Evolutionary conservation across 2,329 filamentous ascomycete species (phyloP), one percentile per base, ranked within the genome.

Genomic region (Diaporthe humulicola): DNA sequence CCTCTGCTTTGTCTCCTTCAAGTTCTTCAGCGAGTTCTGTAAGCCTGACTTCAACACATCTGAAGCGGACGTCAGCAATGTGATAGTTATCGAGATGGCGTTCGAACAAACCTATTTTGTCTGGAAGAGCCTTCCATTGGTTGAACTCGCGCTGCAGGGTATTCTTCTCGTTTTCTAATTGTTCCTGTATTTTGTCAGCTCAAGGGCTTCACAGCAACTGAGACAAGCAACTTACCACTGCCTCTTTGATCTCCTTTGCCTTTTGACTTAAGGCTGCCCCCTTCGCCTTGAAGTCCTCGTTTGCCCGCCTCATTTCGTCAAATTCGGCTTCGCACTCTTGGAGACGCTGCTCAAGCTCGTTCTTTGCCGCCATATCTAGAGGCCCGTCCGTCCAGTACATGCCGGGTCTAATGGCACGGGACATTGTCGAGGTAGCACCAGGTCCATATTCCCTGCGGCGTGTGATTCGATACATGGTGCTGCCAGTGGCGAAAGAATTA

Each of bases 381-480:
- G 94, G 93, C 76, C 94, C 92, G 60, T 95, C 91, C 0, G 92
- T 95, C 92, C 97, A 98, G 79, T 90, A 90, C 48, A 81, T 86
- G 6, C 95, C 95, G 2, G 83, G 84, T 22, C 83, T 86, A 19
- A 98, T 85, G 71, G 86, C 86, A 48, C 87, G 90, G 19, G 93
- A 92, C 30, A 88, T 87, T 1, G 94, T 95, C 1, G 94, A 95
- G 64, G 90, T 90, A 19, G 93, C 95, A 64, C 88, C 86, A 2
- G 91, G 89, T 2, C 95, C 95, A 82, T 98, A 98, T 81, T 98
- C 96, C 77, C 87, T 89, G 64, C 96, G 92, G 22, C 94, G 91
- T 8, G 87, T 88, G 70, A 97, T 89, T 28, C 87, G 88, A 82
- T 94, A 96, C 12, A 83, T 85, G 67, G 91, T 89, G 22, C 85